Evolutionary conservation across 306 rosid genomes (phyloP), one percentile per base, ranked within the genome.

Genomic region (Cicer arietinum): DNA sequence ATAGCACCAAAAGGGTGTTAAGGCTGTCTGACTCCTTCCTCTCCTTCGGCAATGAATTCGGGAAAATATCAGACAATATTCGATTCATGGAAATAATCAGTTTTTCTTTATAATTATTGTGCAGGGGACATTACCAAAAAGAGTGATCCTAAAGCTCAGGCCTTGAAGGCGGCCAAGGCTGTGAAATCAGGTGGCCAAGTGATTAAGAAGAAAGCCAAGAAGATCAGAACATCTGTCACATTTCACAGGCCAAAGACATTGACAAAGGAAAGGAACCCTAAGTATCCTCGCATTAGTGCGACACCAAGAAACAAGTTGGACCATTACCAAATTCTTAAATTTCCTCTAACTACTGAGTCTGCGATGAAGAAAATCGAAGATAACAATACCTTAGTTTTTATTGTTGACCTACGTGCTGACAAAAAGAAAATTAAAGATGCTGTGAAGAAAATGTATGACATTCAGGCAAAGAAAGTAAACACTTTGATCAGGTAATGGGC

Each of bases 341-440:
- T 75, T 58, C 96, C 97, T 35, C 67, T 88, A 17, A 92, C 96
- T 13, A 92, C 97, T 0, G 97, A 92, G 77, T 92, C 97, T 81
- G 98, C 98, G 0, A 93, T 93, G 98, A 90, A 93, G 72, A 93
- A 93, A 84, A 93, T 93, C 14, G 98, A 93, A 80, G 98, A 93
- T 76, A 93, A 93, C 80, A 93, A 93, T 75, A 93, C 98, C 5
- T 82, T 87, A 14, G 93, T 92, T 48, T 92, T 92, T 60, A 88
- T 92, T 42, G 97, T 92, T n/a, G 96, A 92, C 75, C 64, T 92
- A 45, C 93, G 96, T 20, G 96, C 96, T 14, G 87, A 90, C 80
- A 92, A 92, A 86, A 92, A 88, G 79, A 92, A 93, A 86, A 88
- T 93, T 46, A 93, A 90, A 69, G 97, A 75, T 79, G 93, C 98